phyloP scores from a whole-genome alignment of 495 filamentous ascomycete species.

The Penicillium soppii region DNA sequence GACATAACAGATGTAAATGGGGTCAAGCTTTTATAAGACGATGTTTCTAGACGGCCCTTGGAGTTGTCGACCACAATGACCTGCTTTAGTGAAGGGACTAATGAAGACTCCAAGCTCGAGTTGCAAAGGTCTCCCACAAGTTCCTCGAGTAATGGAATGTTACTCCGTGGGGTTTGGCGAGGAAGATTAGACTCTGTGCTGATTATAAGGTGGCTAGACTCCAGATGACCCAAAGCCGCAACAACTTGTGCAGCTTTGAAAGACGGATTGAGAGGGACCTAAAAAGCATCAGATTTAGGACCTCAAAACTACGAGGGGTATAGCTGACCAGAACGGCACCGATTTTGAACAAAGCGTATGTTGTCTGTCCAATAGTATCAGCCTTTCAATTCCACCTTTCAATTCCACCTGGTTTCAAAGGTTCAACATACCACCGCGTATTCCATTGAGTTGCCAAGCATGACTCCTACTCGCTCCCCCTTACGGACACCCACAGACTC shows the following conservation, averaged over 20 bases:
- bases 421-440: slow-evolving; percentile 61
- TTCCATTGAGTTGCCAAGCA: slow-evolving; percentile 81
- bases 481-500: slow-evolving; percentile 73
- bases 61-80: slow-evolving; percentile 86
- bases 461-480: slow-evolving; percentile 83
- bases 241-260: slow-evolving; percentile 81
- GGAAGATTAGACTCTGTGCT: slow-evolving; percentile 83
- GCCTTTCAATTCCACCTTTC: not conserved
- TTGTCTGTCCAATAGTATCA: slow-evolving; percentile 40
- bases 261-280: slow-evolving; percentile 87
- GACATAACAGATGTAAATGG: slow-evolving; percentile 50
- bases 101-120: slow-evolving; percentile 56
- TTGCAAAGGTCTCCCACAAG: slow-evolving; percentile 60
- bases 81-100: slow-evolving; percentile 65
- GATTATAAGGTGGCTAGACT: slow-evolving; percentile 74
- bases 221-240: slow-evolving; percentile 74
- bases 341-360: slow-evolving; percentile 89
- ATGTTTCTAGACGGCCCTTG: slow-evolving; percentile 51
- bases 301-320: not conserved
- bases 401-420: not conserved
- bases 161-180: slow-evolving; percentile 75
- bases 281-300: not conserved
- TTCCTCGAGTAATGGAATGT: slow-evolving; percentile 64
- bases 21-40: slow-evolving; percentile 46
- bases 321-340: slow-evolving; percentile 75